Conservation (phyloP, 352 stramenopile genomes). For the Phytophthora uliginosa region DNA sequence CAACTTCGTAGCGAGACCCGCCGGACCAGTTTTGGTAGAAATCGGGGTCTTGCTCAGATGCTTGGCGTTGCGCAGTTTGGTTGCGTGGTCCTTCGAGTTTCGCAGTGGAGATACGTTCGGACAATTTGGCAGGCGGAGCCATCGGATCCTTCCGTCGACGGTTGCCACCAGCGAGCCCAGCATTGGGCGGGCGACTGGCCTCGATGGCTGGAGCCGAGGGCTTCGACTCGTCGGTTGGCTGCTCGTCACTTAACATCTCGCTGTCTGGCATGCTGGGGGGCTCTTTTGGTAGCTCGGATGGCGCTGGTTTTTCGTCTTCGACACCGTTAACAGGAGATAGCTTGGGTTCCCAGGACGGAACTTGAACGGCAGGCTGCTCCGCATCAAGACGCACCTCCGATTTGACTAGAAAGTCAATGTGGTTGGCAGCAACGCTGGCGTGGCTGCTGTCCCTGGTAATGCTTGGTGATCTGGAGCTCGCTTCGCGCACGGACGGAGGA, state of each 20-base stretch:
- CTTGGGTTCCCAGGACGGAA: not conserved
- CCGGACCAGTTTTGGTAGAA: constrained; percentile 43
- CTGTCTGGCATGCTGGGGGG: constrained; percentile 4
- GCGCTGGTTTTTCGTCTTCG: constrained; percentile 8
- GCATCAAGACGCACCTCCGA: constrained; percentile 9
- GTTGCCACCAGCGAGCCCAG: not conserved
- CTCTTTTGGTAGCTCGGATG: not conserved
- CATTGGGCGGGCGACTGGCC: not conserved
- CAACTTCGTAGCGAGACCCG: constrained; percentile 47
- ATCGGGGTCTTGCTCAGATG: constrained; percentile 19
- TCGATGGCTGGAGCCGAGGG: not conserved
- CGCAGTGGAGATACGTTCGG: constrained; percentile 10
- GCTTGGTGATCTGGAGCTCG: constrained; percentile 34
- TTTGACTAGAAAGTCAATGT: constrained; percentile 12
- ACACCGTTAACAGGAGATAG: not conserved
- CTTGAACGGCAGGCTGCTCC: not conserved
- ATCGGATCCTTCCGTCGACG: constrained; percentile 30
- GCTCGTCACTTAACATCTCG: constrained; percentile 2
- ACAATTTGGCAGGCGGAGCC: constrained; percentile 32
- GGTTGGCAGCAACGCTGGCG: constrained; percentile 6
- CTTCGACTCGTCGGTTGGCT: constrained; percentile 2
- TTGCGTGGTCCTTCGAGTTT: constrained; percentile 5
- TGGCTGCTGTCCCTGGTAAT: constrained; percentile 20
- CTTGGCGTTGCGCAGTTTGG: not conserved
- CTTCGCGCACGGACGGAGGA: constrained; percentile 23